These are phyloP conservation scores for Blastocystis sp. DNA, from an alignment of 352 stramenopile genomes.

Conservation along the genomic window DNA sequence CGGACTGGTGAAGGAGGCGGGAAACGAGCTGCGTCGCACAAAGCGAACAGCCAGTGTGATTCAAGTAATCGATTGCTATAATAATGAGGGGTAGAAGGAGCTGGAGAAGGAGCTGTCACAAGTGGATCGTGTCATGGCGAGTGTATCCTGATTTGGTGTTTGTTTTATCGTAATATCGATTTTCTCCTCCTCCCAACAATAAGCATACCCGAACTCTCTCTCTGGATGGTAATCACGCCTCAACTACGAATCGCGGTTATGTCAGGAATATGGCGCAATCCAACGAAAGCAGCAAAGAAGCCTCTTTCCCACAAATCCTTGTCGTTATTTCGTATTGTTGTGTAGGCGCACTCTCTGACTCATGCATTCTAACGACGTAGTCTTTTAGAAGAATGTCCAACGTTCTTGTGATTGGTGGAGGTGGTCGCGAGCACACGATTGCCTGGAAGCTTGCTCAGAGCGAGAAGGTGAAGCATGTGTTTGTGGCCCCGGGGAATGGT, in stretches of 20 bases:
- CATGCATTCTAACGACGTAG: constrained; percentile 5
- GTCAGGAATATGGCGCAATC: background rate
- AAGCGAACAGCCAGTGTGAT: constrained; percentile 5
- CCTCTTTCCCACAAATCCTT: background rate
- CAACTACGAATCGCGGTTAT: background rate
- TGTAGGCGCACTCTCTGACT: background rate
- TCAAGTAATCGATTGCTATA: background rate
- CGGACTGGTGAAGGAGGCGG: background rate
- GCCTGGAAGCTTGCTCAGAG: constrained; percentile 84
- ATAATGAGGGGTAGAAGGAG: background rate
- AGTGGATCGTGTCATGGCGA: background rate
- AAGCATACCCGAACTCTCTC: background rate
- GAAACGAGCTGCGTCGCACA: constrained; percentile 21
- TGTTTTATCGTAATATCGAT: background rate
- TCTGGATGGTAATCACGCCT: no score
- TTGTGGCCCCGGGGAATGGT: constrained; percentile 78
- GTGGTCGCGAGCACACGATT: constrained; percentile 89
- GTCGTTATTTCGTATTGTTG: background rate
- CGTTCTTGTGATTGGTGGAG: constrained; percentile 86
- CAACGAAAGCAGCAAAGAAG: background rate
- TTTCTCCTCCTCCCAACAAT: background rate
- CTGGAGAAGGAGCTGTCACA: background rate
- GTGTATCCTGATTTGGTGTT: background rate
- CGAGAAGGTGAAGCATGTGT: constrained; percentile 75
- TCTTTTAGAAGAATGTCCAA: constrained; percentile 69